Conservation (phyloP, 208 protist genomes). For the Leishmania mexicana region DNA sequence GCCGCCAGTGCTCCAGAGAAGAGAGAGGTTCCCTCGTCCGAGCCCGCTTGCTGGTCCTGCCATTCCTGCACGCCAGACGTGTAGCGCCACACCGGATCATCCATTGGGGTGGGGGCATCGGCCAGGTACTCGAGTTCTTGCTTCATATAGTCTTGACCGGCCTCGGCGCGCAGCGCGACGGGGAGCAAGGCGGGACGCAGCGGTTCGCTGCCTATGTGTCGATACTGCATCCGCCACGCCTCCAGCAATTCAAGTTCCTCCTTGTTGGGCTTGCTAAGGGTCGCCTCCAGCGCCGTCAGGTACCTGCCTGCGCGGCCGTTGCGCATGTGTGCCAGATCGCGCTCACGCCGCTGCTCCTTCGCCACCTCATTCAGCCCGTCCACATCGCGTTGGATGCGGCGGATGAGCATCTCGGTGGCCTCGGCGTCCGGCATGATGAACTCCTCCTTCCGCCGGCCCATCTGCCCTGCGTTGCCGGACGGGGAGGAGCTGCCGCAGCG, state of each 20-base stretch:
- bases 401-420: conserved; percentile 66
- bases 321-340: conserved; percentile 25
- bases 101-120: conserved; percentile 12
- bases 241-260: conserved; percentile 64
- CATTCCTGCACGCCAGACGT: conserved; percentile 36
- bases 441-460: conserved; percentile 24
- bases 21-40: conserved; percentile 19
- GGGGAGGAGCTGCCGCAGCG: neutral
- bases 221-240: conserved; percentile 47
- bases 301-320: conserved; percentile 21
- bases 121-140: conserved; percentile 37
- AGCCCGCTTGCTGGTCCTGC: conserved; percentile 29
- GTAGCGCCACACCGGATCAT: conserved; percentile 25
- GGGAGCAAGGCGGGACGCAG: conserved; percentile 48
- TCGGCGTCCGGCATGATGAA: conserved; percentile 75
- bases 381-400: conserved; percentile 80
- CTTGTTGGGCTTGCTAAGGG: conserved; percentile 29
- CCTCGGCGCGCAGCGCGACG: conserved; percentile 45
- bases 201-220: conserved; percentile 38
- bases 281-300: conserved; percentile 22
- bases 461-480: neutral
- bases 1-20: neutral
- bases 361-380: conserved; percentile 84
- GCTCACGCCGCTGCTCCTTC: conserved; percentile 66
- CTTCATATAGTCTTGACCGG: conserved; percentile 67